Evolutionary conservation across 2,329 filamentous ascomycete genomes (phyloP).

Genomic region (Acephala macrosclerotiorum): DNA sequence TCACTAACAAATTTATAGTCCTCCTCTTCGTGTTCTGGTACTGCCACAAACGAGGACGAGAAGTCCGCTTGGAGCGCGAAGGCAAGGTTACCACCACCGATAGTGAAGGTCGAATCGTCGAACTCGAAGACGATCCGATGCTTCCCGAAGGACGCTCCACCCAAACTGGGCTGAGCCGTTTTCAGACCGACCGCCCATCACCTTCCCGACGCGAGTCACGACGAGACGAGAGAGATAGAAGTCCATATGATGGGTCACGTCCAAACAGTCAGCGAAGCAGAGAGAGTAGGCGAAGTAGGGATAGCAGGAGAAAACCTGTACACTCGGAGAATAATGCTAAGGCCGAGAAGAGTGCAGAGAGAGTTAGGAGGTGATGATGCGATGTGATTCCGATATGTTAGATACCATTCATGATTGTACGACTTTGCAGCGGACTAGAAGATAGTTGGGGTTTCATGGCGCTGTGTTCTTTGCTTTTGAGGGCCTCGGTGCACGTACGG

Average conservation of each 20-base stretch:
- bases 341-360: slow-evolving; percentile 6
- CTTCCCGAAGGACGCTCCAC: slow-evolving; percentile 14
- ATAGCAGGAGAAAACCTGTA: slow-evolving; percentile 14
- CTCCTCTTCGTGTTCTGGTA: slow-evolving; percentile 97
- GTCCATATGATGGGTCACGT: neutral
- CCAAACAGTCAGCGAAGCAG: slow-evolving; percentile 17
- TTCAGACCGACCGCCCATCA: neutral
- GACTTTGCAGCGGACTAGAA: slow-evolving; percentile 1
- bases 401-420: slow-evolving; percentile 20
- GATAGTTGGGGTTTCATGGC: neutral
- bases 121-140: slow-evolving; percentile 37
- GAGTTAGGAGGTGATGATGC: slow-evolving; percentile 16
- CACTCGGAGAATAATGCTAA: slow-evolving; percentile 14
- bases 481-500: neutral
- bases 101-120: slow-evolving; percentile 37
- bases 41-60: slow-evolving; percentile 92
- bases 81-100: slow-evolving; percentile 25
- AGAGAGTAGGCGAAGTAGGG: slow-evolving; percentile 19
- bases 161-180: slow-evolving; percentile 11
- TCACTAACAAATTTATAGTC: slow-evolving; percentile 51
- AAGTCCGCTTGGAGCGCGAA: slow-evolving; percentile 69
- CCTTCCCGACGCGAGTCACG: neutral
- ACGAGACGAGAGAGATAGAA: neutral
- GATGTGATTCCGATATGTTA: slow-evolving; percentile 2
- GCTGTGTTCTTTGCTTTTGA: neutral